phyloP scores from a whole-genome alignment of 164 flowering plant species.

The Sextonia rubra region DNA sequence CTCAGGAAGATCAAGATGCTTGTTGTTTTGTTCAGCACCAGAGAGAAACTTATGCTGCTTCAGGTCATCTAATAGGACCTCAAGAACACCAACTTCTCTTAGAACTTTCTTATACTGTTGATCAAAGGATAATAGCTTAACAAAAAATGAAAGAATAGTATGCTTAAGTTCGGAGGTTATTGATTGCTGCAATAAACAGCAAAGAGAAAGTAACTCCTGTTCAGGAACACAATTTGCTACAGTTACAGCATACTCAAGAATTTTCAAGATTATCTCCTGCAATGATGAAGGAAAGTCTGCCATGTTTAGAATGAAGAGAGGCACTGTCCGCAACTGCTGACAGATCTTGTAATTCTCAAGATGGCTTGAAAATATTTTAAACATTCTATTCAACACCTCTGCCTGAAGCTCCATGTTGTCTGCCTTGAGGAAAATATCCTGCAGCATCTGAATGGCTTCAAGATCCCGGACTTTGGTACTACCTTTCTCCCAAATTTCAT shows the following conservation, averaged over 20 bases:
- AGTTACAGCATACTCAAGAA: slow-evolving; percentile 98
- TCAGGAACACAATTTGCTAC: slow-evolving; percentile 98
- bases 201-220: slow-evolving; percentile 93
- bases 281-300: slow-evolving; percentile 74
- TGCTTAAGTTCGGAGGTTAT: slow-evolving; percentile 78
- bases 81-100: slow-evolving; percentile 96
- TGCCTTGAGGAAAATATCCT: slow-evolving; percentile 92
- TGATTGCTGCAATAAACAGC: slow-evolving; percentile 93
- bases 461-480: slow-evolving; percentile 78
- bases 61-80: slow-evolving; percentile 86
- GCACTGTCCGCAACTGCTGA: slow-evolving; percentile 88
- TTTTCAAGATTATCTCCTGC: slow-evolving; percentile 88
- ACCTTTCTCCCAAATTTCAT: slow-evolving; percentile 77
- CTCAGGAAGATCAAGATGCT: slow-evolving; percentile 34
- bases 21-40: slow-evolving; percentile 54
- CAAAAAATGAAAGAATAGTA: slow-evolving; percentile 84
- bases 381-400: slow-evolving; percentile 93
- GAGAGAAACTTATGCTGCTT: slow-evolving; percentile 75
- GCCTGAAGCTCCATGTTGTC: slow-evolving; percentile 75
- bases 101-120: slow-evolving; percentile 95
- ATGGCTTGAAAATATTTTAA: slow-evolving; percentile 93
- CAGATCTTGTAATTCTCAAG: slow-evolving; percentile 91
- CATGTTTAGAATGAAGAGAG: slow-evolving; percentile 94
- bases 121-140: slow-evolving; percentile 95
- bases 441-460: slow-evolving; percentile 97